These are phyloP conservation scores for Tagetes patula DNA, from an alignment of 129 eudicot species.

Conservation along the genomic window DNA sequence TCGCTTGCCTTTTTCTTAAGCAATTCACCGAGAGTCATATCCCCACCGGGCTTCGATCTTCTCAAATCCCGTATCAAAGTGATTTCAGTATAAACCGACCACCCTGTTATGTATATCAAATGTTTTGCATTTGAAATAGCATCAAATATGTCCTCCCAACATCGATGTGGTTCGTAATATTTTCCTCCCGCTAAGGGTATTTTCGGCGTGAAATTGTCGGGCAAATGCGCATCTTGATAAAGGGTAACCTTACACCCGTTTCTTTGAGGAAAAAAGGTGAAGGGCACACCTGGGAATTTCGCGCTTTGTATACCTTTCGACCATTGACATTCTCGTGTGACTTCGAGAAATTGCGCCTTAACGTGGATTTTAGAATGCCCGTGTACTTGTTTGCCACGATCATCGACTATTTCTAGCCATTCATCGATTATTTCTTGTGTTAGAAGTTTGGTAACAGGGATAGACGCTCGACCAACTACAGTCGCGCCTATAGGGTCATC, in stretches of 20 bases:
- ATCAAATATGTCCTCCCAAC: slow-evolving; percentile 93
- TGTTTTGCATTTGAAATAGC: slow-evolving; percentile 82
- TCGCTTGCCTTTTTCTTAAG: slow-evolving; percentile 78
- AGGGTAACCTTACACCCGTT: slow-evolving; percentile 64
- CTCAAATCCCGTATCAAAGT: slow-evolving; percentile 66
- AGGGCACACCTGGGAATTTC: slow-evolving; percentile 83
- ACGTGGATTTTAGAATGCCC: slow-evolving; percentile 68
- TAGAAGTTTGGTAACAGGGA: slow-evolving; percentile 54
- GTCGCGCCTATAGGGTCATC: slow-evolving; percentile 74
- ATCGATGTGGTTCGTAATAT: slow-evolving; percentile 68
- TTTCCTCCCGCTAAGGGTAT: slow-evolving; percentile 69
- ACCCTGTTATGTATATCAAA: slow-evolving; percentile 79
- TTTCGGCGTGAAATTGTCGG: slow-evolving; percentile 64
- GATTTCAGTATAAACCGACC: slow-evolving; percentile 82
- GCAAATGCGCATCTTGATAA: slow-evolving; percentile 83
- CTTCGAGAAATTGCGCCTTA: slow-evolving; percentile 58
- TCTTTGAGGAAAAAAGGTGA: slow-evolving; percentile 67
- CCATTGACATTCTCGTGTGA: slow-evolving; percentile 64
- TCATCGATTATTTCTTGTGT: slow-evolving; percentile 52
- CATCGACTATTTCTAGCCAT: slow-evolving; percentile 61
- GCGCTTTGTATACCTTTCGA: slow-evolving; percentile 54
- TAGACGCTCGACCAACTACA: slow-evolving; percentile 60
- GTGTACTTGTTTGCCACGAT: slow-evolving; percentile 42
- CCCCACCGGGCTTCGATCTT: slow-evolving; percentile 81
- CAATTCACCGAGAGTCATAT: slow-evolving; percentile 67